Evolutionary conservation across 2,329 filamentous ascomycete species (phyloP), one percentile per base, ranked within the genome.

Genomic region (Scytalidium lignicola): DNA sequence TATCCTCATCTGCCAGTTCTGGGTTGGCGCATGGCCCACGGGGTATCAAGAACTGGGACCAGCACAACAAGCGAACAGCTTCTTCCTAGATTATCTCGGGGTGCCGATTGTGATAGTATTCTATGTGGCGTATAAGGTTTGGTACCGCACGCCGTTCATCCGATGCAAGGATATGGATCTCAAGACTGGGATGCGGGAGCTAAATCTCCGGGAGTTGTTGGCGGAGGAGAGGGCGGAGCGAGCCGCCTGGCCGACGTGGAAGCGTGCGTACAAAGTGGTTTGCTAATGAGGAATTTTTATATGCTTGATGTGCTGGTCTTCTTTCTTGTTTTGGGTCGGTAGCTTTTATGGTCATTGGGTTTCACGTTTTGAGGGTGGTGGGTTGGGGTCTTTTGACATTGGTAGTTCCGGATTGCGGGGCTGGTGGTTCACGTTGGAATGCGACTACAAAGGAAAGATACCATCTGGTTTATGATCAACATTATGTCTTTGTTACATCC

Each of bases 1-100:
- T 37, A 83, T 96, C 23, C 76, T 96, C 22, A 65, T 86, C 42
- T 88, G 88, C 1, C 90, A 96, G 65, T 92, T 95, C 72, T 96
- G 90, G 88, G 84, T 87, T 44, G 89, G 87, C 22, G 83, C 88
- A 3, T 90, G 83, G 63, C 90, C 91, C 3, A 76, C 92, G 43
- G 78, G 73, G 20, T 84, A 79, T 61, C 59, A 62, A 3, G 47
- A 67, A 0, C 72, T 73, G 65, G 71, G 72, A 0, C 54, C 70
- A 3, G 41, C 60, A 1, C 65, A 74, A 7, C 71, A 82, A 39
- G 78, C 79, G 0, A 66, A 80, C 54, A 82, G 74, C 56, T 95
- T 92, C 69, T 95, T 95, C 68, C 70, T 84, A 51, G 76, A 79
- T 53, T 90, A 85, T 65, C 74, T 89, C 54, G 84, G 85, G 3